phyloP scores from a whole-genome alignment of 2,329 filamentous ascomycete species.

The Colletotrichum sp. region DNA sequence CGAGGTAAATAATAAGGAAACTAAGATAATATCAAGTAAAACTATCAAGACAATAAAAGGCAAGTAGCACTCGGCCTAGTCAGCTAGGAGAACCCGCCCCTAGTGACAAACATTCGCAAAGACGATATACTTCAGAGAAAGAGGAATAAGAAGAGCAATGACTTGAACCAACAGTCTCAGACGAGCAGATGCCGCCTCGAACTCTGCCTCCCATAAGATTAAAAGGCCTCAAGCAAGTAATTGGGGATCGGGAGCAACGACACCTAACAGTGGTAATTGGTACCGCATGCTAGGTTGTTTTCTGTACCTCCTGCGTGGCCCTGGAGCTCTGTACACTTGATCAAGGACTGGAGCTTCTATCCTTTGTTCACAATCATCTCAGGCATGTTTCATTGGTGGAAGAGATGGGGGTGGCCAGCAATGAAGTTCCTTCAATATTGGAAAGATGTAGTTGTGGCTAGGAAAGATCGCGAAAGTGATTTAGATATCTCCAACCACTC shows the following conservation, averaged over 20 bases:
- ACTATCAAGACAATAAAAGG: rapidly evolving
- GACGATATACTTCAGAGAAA: too few relatives aligned
- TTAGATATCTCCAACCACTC: background rate
- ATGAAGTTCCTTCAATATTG: background rate
- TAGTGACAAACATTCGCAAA: too few relatives aligned
- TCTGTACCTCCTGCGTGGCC: background rate
- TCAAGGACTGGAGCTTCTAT: background rate
- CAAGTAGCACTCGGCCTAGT: too few relatives aligned
- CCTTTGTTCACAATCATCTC: background rate
- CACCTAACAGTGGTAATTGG: background rate
- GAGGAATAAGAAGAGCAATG: too few relatives aligned
- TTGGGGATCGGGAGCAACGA: background rate
- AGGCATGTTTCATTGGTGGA: background rate
- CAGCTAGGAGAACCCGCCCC: too few relatives aligned
- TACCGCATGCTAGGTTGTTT: background rate
- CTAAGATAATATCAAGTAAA: rapidly evolving
- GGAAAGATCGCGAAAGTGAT: background rate
- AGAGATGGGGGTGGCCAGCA: background rate
- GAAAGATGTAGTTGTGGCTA: background rate
- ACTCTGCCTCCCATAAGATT: background rate
- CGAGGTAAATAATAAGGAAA: too few relatives aligned
- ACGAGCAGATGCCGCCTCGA: background rate
- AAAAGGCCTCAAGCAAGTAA: rapidly evolving
- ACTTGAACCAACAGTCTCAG: too few relatives aligned
- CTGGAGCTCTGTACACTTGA: background rate